Conservation (phyloP, 768 basidiomycete genomes). For the Xerocomellus intermedius region DNA sequence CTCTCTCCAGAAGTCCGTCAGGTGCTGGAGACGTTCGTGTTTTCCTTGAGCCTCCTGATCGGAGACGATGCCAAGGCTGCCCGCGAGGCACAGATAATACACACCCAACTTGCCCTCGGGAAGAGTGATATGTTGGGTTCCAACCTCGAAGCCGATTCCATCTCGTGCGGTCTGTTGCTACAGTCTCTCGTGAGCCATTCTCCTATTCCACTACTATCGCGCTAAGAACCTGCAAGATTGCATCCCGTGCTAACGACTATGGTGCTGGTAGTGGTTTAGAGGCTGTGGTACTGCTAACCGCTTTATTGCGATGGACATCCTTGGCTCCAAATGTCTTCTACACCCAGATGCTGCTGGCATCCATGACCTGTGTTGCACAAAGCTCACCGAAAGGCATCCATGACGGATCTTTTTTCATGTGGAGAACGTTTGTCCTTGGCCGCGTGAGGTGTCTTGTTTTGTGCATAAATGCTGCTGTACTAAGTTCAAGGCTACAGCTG, state of each 20-base stretch:
- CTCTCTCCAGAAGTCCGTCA: constrained; percentile 53
- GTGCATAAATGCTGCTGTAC: background rate
- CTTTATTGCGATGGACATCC: constrained; percentile 57
- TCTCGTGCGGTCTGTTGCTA: constrained; percentile 60
- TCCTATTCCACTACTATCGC: background rate
- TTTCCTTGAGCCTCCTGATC: constrained; percentile 58
- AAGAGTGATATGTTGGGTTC: constrained; percentile 57
- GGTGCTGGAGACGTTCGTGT: constrained; percentile 55
- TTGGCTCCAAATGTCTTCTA: constrained; percentile 66
- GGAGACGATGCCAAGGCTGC: constrained; percentile 70
- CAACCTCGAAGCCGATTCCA: constrained; percentile 61
- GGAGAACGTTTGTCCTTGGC: constrained; percentile 71
- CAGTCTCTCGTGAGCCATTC: constrained; percentile 53
- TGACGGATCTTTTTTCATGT: constrained; percentile 42
- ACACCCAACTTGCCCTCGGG: constrained; percentile 57
- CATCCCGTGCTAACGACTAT: constrained; percentile 55
- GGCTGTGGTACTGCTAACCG: constrained; percentile 53
- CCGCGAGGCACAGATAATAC: constrained; percentile 72
- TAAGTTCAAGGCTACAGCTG: constrained; percentile 41
- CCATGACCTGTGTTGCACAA: constrained; percentile 62
- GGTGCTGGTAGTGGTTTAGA: constrained; percentile 59
- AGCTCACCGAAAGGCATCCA: constrained; percentile 34
- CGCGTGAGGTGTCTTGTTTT: constrained; percentile 47
- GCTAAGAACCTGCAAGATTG: constrained; percentile 42
- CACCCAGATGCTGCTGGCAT: constrained; percentile 63